These are phyloP conservation scores for Friedmanniomyces endolithicus DNA, from an alignment of 495 filamentous ascomycete species.

Conservation along the genomic window DNA sequence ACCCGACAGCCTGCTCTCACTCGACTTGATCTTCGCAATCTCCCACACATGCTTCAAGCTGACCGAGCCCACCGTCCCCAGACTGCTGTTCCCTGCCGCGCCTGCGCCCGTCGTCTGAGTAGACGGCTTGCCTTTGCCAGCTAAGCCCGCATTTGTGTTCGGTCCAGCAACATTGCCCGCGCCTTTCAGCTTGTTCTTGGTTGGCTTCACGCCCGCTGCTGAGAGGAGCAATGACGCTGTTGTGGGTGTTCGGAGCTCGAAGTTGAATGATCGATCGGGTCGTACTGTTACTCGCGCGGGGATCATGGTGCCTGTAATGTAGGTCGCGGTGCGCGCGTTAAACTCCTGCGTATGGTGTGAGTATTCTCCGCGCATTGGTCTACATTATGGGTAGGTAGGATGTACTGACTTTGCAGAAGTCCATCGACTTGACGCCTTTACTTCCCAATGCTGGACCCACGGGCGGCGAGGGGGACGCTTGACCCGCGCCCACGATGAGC, in stretches of 20 bases:
- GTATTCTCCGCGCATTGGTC: neutral
- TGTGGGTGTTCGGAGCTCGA: constrained; percentile 84
- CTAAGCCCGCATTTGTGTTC: constrained; percentile 17
- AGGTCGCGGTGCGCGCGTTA: constrained; percentile 86
- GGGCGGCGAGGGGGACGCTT: constrained; percentile 90
- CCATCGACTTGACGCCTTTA: constrained; percentile 98
- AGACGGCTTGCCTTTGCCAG: constrained; percentile 18
- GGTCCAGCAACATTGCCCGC: constrained; percentile 41
- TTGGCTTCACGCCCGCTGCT: constrained; percentile 62
- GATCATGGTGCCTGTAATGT: constrained; percentile 71
- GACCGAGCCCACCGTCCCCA: constrained; percentile 65
- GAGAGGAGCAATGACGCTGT: constrained; percentile 78
- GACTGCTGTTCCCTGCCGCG: constrained; percentile 49
- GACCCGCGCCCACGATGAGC: constrained; percentile 94
- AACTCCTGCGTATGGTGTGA: constrained; percentile 57
- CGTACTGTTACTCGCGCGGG: constrained; percentile 84
- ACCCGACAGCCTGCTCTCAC: constrained; percentile 67
- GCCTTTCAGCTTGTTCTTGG: constrained; percentile 67
- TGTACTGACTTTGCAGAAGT: constrained; percentile 84
- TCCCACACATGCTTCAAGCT: constrained; percentile 95
- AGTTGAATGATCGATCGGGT: constrained; percentile 83
- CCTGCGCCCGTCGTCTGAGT: constrained; percentile 1
- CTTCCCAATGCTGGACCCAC: constrained; percentile 93
- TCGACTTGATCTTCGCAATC: constrained; percentile 91
- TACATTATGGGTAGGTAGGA: neutral